Percentiles rank a stretch among this genome's conserved stretches.
These are phyloP conservation scores for Mucor racemosus DNA, from an alignment of 371 early-diverging fungal species.

Conservation along the genomic window DNA sequence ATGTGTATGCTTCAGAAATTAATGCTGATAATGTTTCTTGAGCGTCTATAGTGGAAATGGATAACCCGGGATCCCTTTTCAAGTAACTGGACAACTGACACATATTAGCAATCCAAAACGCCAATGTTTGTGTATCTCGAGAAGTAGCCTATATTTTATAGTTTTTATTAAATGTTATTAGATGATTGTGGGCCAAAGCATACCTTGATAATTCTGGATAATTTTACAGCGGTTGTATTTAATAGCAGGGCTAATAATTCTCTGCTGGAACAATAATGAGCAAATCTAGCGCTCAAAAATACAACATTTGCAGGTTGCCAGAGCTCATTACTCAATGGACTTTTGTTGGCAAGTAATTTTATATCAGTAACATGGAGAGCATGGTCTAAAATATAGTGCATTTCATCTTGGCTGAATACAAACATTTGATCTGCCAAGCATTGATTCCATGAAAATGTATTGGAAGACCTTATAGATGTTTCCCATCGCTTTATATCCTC, in stretches of 20 bases:
- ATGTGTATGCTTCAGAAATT: slow-evolving; percentile 67
- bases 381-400: slow-evolving; percentile 69
- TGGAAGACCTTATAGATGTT: slow-evolving; percentile 28
- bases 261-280: slow-evolving; percentile 70
- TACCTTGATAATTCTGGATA: slow-evolving; percentile 62
- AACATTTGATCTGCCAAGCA: slow-evolving; percentile 88
- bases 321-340: slow-evolving; percentile 35
- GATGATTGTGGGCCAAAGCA: no score
- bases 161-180: slow-evolving; percentile 12
- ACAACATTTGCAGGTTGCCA: slow-evolving; percentile 83
- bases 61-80: slow-evolving; percentile 78
- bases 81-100: slow-evolving; percentile 78
- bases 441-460: slow-evolving; percentile 73
- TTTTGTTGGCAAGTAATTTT: slow-evolving; percentile 40
- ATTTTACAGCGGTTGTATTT: slow-evolving; percentile 51
- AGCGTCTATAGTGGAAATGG: slow-evolving; percentile 55
- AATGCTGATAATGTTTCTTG: slow-evolving; percentile 72
- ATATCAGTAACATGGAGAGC: slow-evolving; percentile 53
- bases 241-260: slow-evolving; percentile 73
- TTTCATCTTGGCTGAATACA: slow-evolving; percentile 74
- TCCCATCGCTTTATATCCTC: slow-evolving; percentile 33
- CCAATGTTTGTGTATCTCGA: slow-evolving; percentile 39
- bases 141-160: slow-evolving; percentile 24
- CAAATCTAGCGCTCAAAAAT: slow-evolving; percentile 88
- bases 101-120: slow-evolving; percentile 85